Conservation (phyloP, 306 rosid genomes). For the Acacia crassicarpa region DNA sequence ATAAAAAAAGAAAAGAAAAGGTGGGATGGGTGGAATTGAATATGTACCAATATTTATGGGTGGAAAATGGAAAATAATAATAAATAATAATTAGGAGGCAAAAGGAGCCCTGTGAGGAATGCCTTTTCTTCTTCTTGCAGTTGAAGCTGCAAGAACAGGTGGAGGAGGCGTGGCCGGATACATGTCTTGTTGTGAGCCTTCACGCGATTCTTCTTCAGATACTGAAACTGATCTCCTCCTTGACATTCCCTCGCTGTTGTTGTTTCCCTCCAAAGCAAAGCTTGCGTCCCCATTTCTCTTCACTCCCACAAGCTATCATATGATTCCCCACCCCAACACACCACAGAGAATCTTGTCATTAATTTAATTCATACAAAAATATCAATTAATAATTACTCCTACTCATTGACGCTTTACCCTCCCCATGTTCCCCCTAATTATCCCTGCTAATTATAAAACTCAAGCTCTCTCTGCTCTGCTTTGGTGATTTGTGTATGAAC, state of each 20-base stretch:
- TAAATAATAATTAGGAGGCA: conserved; percentile 48
- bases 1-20: not conserved
- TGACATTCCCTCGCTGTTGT: conserved; percentile 35
- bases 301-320: conserved; percentile 68
- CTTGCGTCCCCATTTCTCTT: conserved; percentile 83
- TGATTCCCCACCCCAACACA: conserved; percentile 30
- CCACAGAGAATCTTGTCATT: not conserved
- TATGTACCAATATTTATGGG: conserved; percentile 35
- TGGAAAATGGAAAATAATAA: not conserved
- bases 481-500: not conserved
- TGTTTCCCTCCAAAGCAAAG: conserved; percentile 57
- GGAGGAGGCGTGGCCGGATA: conserved; percentile 76
- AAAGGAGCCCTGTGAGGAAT: conserved; percentile 97
- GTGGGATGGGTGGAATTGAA: conserved; percentile 25
- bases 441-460: conserved; percentile 3
- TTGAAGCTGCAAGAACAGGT: conserved; percentile 62
- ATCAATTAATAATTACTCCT: not conserved
- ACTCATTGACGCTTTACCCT: not conserved
- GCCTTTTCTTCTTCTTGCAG: conserved; percentile 93
- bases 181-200: conserved; percentile 74
- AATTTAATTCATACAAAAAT: not conserved
- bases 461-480: not conserved
- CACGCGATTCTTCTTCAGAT: conserved; percentile 65
- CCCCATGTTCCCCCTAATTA: conserved; percentile 32
- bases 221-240: conserved; percentile 27